These are phyloP conservation scores for Aphanomyces astaci DNA, from an alignment of 352 stramenopile genomes.

Conservation along the genomic window DNA sequence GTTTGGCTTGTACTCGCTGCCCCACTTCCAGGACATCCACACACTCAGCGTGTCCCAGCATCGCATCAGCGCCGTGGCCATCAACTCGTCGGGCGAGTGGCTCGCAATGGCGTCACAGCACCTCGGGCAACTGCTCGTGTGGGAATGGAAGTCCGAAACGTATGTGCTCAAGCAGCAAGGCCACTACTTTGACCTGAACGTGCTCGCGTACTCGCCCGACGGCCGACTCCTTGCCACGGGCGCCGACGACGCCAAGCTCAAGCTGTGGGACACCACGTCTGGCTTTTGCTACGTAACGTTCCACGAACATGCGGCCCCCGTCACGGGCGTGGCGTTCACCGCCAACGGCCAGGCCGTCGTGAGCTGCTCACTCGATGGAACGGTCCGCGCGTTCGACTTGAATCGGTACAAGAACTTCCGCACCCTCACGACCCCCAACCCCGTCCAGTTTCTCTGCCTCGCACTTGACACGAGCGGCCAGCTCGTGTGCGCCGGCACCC, in stretches of 20 bases:
- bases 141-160: conserved; percentile 99
- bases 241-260: conserved; percentile 97
- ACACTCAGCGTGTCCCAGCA: conserved; percentile 90
- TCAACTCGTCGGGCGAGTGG: conserved; percentile 97
- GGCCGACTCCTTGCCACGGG: conserved; percentile 95
- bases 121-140: conserved; percentile 98
- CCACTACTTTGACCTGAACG: conserved; percentile 97
- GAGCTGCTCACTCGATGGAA: conserved; percentile 96
- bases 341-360: conserved; percentile 90
- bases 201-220: conserved; percentile 96
- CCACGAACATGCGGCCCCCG: conserved; percentile 92
- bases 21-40: conserved; percentile 94
- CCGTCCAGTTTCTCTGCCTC: conserved; percentile 96
- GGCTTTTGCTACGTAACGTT: conserved; percentile 99
- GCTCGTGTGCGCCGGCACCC: conserved; percentile 90
- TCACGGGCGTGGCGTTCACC: conserved; percentile 95
- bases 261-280: conserved; percentile 96
- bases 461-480: conserved; percentile 96
- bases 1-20: conserved; percentile 97
- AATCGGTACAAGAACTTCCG: conserved; percentile 99
- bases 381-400: conserved; percentile 97
- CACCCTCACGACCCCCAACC: conserved; percentile 94
- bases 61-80: conserved; percentile 86
- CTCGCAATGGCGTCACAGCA: conserved; percentile 95
- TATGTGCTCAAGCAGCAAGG: conserved; percentile 99